Evolutionary conservation across 2,329 filamentous ascomycete species (phyloP), one percentile per base, ranked within the genome.

Genomic region (Colletotrichum endophyticum): DNA sequence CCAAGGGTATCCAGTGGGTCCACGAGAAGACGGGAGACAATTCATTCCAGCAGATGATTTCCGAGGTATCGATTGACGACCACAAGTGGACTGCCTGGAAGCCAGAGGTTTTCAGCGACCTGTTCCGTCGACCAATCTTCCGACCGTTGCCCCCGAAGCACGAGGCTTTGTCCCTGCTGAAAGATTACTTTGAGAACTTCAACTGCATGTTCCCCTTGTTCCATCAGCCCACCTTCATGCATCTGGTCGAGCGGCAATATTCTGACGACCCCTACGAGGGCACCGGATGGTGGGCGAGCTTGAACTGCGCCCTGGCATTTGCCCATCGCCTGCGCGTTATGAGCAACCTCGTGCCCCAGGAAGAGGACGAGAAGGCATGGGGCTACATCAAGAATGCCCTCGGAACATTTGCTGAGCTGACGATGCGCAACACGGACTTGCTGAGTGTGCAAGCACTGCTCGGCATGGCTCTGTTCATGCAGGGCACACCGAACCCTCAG

Each of bases 161-260:
- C n/a, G 96, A 98, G 85, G 95, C 96, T 1, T 85, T 98, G 77
- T 98, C 95, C 2, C 87, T 99, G 49, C 91, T 98, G 77, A 95
- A 94, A 84, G 97, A 99, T 84, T 99, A 94, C 82, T 99, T 99
- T 80, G 95, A 98, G 82, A 98, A 98, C 86, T 99, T 99, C 90
- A 99, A 99, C 87, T 97, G 95, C 91, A 96, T 99, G 91, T 98
- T 99, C 82, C 97, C 97, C 8, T 89, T 99, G 6, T 99, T 98
- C 82, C 97, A 99, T 84, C 96, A 98, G 84, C 96, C 96, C 2
- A 99, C 97, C 0, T 99, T 99, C 83, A 99, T 99, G 95, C 96
- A 98, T 82, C 89, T 99, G 7, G 96, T 98, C 36, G 96, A 99
- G 82, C 93, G 94, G 80, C 96, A 99, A 83, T 99, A 99, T 85